These are phyloP conservation scores for Eragrostis tef DNA, from an alignment of 202 grass and related monocot genomes.

Conservation along the genomic window DNA sequence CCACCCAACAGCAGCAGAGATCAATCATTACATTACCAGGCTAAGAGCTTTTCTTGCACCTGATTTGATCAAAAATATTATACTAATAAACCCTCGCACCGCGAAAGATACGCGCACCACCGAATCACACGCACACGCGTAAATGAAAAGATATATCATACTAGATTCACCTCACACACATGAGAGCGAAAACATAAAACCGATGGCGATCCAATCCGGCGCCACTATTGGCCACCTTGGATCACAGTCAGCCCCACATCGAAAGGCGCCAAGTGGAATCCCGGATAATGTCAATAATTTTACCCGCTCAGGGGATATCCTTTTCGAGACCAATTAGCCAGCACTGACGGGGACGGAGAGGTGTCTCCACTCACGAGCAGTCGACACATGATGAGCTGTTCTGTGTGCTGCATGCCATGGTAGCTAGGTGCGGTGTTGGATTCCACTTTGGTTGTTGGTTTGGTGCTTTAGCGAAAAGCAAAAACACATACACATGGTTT, in stretches of 20 bases:
- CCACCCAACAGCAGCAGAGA: slow-evolving; percentile 15
- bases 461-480: slow-evolving; percentile 38
- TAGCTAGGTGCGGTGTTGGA: slow-evolving; percentile 37
- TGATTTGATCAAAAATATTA: slow-evolving; percentile 38
- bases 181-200: slow-evolving; percentile 7
- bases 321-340: slow-evolving; percentile 39
- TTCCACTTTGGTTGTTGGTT: slow-evolving; percentile 47
- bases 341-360: neutral
- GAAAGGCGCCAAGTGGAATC: slow-evolving; percentile 52
- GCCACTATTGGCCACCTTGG: slow-evolving; percentile 47
- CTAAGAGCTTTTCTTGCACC: neutral
- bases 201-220: slow-evolving; percentile 33
- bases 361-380: slow-evolving; percentile 24
- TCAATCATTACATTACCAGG: slow-evolving; percentile 24
- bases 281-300: slow-evolving; percentile 42
- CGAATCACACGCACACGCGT: slow-evolving; percentile 9
- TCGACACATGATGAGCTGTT: slow-evolving; percentile 1
- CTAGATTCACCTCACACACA: neutral
- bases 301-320: neutral
- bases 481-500: neutral
- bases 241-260: slow-evolving; percentile 56
- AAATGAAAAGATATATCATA: slow-evolving; percentile 23
- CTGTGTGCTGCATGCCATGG: neutral
- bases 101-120: slow-evolving; percentile 10
- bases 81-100: slow-evolving; percentile 5